These are phyloP conservation scores for Acacia pycnantha DNA, from an alignment of 331 rosid species.

Conservation along the genomic window DNA sequence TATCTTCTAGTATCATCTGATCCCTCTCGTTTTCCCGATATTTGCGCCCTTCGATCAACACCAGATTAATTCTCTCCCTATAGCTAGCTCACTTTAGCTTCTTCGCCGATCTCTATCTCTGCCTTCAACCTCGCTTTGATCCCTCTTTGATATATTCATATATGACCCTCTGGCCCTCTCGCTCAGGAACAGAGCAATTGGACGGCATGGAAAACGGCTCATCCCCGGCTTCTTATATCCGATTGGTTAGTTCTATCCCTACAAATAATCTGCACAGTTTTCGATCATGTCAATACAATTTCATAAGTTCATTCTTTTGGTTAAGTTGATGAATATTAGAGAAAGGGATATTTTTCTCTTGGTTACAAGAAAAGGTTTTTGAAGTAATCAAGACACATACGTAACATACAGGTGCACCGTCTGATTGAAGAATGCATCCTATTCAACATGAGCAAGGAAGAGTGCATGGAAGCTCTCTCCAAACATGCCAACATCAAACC, in stretches of 20 bases:
- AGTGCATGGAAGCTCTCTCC: constrained; percentile 95
- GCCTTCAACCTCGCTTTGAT: not conserved
- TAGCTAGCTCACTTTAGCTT: not conserved
- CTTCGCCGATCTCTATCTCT: not conserved
- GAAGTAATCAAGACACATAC: not conserved
- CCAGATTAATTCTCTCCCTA: not conserved
- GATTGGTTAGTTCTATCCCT: constrained; percentile 48
- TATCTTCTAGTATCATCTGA: constrained; percentile 25
- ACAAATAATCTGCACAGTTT: not conserved
- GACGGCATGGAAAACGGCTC: constrained; percentile 56
- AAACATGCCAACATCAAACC: constrained; percentile 90
- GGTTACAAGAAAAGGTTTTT: no score
- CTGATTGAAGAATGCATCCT: constrained; percentile 87
- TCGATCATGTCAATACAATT: not conserved
- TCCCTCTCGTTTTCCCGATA: not conserved
- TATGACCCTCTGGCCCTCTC: not conserved
- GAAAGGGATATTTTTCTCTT: no score
- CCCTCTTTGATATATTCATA: not conserved
- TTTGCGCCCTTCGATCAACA: not conserved
- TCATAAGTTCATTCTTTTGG: not conserved
- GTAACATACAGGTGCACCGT: constrained; percentile 68
- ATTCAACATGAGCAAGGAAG: constrained; percentile 90
- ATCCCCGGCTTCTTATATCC: constrained; percentile 84
- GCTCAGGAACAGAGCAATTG: not conserved
- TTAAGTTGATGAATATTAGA: not conserved